These are phyloP conservation scores for Salix suchowensis DNA, from an alignment of 345 rosid species.

Conservation along the genomic window DNA sequence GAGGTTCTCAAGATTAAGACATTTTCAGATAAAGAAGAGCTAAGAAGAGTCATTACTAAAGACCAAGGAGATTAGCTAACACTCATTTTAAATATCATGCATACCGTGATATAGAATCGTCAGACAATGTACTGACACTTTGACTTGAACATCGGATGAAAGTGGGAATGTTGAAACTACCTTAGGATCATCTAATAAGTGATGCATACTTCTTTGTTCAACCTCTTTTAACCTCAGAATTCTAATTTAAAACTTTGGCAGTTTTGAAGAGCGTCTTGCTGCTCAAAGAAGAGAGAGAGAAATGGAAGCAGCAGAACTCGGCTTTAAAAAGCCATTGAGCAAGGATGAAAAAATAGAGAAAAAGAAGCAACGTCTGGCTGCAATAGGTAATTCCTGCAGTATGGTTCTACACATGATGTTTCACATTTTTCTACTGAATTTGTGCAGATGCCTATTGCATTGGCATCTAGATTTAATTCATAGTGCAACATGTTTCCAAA, in stretches of 20 bases:
- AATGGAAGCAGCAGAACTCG: conserved; percentile 64
- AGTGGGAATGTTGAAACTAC: not conserved
- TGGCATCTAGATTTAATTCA: not conserved
- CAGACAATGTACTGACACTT: not conserved
- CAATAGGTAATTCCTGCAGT: conserved; percentile 56
- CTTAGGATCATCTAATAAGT: not conserved
- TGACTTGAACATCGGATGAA: not conserved
- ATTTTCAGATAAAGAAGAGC: not conserved
- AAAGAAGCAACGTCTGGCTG: conserved; percentile 95
- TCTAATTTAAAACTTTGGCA: conserved; percentile 23
- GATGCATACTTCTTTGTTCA: not conserved
- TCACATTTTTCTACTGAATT: not conserved
- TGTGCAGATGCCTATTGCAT: not conserved
- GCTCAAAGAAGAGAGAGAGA: conserved; percentile 91
- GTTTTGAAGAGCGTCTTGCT: conserved; percentile 94
- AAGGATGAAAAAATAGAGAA: conserved; percentile 88
- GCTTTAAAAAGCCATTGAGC: conserved; percentile 79
- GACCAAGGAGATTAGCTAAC: not conserved
- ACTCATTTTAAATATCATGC: not conserved
- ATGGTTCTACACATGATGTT: not conserved
- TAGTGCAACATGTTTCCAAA: not conserved
- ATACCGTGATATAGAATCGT: not conserved
- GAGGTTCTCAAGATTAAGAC: not conserved
- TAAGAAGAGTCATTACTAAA: not conserved
- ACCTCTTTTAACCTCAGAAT: not conserved